phyloP scores from a whole-genome alignment of 345 rosid genomes.

The Carallia brachiata region DNA sequence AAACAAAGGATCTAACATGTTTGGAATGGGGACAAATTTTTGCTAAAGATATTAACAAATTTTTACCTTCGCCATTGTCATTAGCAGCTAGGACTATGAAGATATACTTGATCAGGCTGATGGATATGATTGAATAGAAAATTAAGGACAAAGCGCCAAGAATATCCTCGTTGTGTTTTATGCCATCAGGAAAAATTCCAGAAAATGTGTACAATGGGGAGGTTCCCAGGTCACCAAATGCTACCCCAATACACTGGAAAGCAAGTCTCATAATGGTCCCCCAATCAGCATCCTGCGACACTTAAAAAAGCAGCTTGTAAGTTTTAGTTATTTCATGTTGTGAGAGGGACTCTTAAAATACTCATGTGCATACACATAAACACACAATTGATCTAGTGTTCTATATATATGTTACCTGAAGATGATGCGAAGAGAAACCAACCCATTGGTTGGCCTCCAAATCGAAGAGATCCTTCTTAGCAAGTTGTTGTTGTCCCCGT shows the following conservation, averaged over 20 bases:
- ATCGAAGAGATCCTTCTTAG: too few relatives aligned
- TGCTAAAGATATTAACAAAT: not conserved
- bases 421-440: too few relatives aligned
- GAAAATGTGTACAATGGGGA: constrained; percentile 20
- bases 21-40: too few relatives aligned
- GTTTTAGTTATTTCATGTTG: too few relatives aligned
- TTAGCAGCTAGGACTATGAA: constrained; percentile 17
- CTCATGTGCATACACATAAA: too few relatives aligned
- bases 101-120: constrained; percentile 15
- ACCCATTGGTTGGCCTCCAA: too few relatives aligned
- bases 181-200: constrained; percentile 11
- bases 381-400: too few relatives aligned
- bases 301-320: too few relatives aligned
- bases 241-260: constrained; percentile 24
- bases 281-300: constrained; percentile 8
- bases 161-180: constrained; percentile 8
- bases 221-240: constrained; percentile 21
- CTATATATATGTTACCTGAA: too few relatives aligned
- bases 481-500: too few relatives aligned
- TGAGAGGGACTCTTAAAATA: too few relatives aligned
- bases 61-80: constrained; percentile 20
- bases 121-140: constrained; percentile 9
- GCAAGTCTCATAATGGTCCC: constrained; percentile 14
- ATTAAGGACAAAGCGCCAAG: constrained; percentile 12
- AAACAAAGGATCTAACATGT: too few relatives aligned